Evolutionary conservation across 1,284 basidiomycete genomes (phyloP).

Genomic region (Fomitopsis schrenkii): DNA sequence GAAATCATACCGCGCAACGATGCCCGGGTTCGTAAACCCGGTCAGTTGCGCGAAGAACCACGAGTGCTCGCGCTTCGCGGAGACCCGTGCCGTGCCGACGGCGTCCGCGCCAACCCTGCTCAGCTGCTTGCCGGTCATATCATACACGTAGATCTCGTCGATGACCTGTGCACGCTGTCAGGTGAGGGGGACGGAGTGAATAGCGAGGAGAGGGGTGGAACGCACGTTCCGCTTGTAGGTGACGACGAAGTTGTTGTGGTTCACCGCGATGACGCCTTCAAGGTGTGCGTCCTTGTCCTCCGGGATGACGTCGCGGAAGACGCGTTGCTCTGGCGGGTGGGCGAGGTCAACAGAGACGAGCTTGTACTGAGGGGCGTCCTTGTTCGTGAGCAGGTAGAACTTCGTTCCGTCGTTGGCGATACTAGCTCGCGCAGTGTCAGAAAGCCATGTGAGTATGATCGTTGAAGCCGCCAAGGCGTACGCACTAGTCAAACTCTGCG

Average conservation of each 20-base stretch:
- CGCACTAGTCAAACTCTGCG: slow-evolving; percentile 60
- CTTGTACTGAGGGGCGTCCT: slow-evolving; percentile 63
- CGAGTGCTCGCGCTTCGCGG: slow-evolving; percentile 51
- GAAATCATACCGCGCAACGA: slow-evolving; percentile 63
- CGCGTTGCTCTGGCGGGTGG: slow-evolving; percentile 36
- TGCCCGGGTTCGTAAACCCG: slow-evolving; percentile 75
- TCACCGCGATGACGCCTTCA: slow-evolving; percentile 47
- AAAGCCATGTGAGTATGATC: neutral
- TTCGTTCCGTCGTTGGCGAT: slow-evolving; percentile 64
- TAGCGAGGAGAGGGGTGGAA: neutral
- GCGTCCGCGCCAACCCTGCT: slow-evolving; percentile 62
- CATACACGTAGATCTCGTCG: slow-evolving; percentile 78
- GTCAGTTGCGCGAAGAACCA: slow-evolving; percentile 69
- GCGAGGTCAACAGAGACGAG: slow-evolving; percentile 64
- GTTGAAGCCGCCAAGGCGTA: slow-evolving; percentile 8
- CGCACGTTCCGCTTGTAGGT: slow-evolving; percentile 74
- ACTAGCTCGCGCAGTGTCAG: slow-evolving; percentile 31
- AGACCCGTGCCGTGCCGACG: slow-evolving; percentile 63
- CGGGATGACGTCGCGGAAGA: slow-evolving; percentile 63
- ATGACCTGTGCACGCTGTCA: slow-evolving; percentile 51
- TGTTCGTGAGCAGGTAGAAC: slow-evolving; percentile 66
- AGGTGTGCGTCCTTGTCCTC: slow-evolving; percentile 68
- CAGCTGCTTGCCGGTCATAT: slow-evolving; percentile 54
- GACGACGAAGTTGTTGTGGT: slow-evolving; percentile 57
- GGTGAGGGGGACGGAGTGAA: neutral